Conservation (phyloP, 2,329 filamentous ascomycete genomes). For the Penicillium sp. region DNA sequence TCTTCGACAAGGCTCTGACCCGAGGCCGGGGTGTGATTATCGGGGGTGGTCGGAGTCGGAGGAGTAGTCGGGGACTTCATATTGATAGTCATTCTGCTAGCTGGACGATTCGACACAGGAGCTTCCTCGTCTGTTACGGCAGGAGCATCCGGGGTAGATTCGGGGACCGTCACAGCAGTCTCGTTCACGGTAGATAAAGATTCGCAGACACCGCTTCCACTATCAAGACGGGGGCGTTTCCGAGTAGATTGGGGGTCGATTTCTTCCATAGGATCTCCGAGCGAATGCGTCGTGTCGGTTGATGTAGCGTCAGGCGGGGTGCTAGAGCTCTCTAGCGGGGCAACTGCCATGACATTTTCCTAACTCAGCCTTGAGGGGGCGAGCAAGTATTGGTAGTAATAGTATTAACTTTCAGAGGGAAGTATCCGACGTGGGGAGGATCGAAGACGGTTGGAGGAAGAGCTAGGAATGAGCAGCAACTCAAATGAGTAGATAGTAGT, state of each 20-base stretch:
- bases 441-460: background rate
- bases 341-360: slow-evolving; percentile 52
- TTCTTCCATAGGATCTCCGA: slow-evolving; percentile 48
- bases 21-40: slow-evolving; percentile 22
- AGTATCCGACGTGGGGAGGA: background rate
- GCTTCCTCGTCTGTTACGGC: slow-evolving; percentile 35
- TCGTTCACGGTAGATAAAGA: slow-evolving; percentile 38
- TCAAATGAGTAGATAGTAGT: slow-evolving; percentile 2
- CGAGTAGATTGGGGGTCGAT: slow-evolving; percentile 43
- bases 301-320: slow-evolving; percentile 43
- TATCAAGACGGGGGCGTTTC: slow-evolving; percentile 55
- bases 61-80: slow-evolving; percentile 43
- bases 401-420: background rate
- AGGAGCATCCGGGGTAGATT: slow-evolving; percentile 33
- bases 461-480: slow-evolving; percentile 6
- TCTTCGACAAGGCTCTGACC: slow-evolving; percentile 23
- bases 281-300: slow-evolving; percentile 35
- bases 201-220: slow-evolving; percentile 44
- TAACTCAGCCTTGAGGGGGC: slow-evolving; percentile 17
- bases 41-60: slow-evolving; percentile 34
- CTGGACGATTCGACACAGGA: slow-evolving; percentile 39
- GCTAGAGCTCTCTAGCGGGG: slow-evolving; percentile 52
- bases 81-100: slow-evolving; percentile 55
- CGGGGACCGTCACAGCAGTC: slow-evolving; percentile 24
- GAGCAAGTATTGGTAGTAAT: slow-evolving; percentile 4